Percentiles rank a stretch among this genome's conserved stretches.
Conservation (phyloP, 352 stramenopile species). For the Pythium oligandrum region DNA sequence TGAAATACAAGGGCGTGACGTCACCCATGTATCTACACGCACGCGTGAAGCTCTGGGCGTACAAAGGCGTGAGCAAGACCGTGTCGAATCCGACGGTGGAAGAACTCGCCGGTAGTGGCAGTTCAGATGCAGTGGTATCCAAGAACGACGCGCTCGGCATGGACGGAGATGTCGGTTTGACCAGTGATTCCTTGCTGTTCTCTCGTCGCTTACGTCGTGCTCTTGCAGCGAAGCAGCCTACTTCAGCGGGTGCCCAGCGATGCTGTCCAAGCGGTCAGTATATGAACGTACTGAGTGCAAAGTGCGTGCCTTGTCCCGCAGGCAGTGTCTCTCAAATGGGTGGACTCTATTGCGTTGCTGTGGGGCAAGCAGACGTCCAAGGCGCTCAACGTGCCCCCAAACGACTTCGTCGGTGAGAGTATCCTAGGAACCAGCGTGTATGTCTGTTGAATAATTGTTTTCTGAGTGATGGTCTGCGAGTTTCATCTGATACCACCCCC, state of each 20-base stretch:
- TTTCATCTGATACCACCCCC: too few relatives aligned
- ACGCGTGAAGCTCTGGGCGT: background rate
- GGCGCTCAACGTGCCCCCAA: too few relatives aligned
- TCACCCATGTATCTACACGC: background rate
- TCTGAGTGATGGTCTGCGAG: too few relatives aligned
- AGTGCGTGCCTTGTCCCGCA: background rate
- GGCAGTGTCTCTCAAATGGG: slow-evolving; percentile 1
- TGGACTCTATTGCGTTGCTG: background rate
- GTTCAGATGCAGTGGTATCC: too few relatives aligned
- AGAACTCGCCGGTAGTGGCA: background rate
- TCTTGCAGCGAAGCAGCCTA: background rate
- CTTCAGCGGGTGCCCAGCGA: background rate
- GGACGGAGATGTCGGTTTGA: background rate
- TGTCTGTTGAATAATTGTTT: too few relatives aligned
- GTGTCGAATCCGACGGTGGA: background rate
- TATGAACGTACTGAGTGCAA: background rate
- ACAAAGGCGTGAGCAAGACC: background rate
- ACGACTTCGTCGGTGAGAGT: too few relatives aligned
- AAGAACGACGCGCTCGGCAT: too few relatives aligned
- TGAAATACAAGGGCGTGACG: background rate
- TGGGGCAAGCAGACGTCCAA: too few relatives aligned
- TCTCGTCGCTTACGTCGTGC: background rate
- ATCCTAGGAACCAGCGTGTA: too few relatives aligned
- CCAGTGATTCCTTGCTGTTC: background rate
- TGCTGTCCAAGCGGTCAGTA: slow-evolving; percentile 1